These are phyloP conservation scores for Dictyostelium capitatum DNA, from an alignment of 78 protist species.

Conservation along the genomic window DNA sequence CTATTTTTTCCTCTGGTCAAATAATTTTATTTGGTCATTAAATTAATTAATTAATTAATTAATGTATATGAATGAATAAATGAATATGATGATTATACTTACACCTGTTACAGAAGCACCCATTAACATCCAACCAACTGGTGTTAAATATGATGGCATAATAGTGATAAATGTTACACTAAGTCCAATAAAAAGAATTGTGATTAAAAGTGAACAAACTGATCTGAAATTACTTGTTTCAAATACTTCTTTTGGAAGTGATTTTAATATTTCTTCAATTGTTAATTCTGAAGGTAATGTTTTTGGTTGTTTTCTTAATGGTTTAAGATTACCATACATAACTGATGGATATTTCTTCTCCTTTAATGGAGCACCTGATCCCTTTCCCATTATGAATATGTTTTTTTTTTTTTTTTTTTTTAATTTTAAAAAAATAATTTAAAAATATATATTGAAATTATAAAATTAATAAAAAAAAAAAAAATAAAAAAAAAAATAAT, in stretches of 20 bases:
- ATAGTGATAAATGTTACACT: conserved; percentile 18
- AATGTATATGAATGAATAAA: neutral
- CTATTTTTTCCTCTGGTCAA: neutral
- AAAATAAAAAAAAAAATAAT: too few species aligned
- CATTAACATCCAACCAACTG: conserved; percentile 75
- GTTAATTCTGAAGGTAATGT: conserved; percentile 29
- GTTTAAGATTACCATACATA: conserved; percentile 39
- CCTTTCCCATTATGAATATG: conserved; percentile 60
- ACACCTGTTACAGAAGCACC: conserved; percentile 82
- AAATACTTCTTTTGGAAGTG: conserved; percentile 73
- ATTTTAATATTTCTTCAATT: conserved; percentile 39
- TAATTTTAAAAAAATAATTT: too few species aligned
- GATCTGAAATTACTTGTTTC: conserved; percentile 60
- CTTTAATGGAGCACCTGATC: conserved; percentile 27
- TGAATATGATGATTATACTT: conserved; percentile 9
- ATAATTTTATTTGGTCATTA: neutral
- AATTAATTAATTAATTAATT: too few species aligned
- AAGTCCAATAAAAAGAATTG: conserved; percentile 37
- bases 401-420: neutral
- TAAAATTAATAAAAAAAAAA: too few species aligned
- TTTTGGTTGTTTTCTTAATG: conserved; percentile 59
- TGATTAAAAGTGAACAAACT: conserved; percentile 26
- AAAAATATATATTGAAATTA: too few species aligned
- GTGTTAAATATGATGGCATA: conserved; percentile 49
- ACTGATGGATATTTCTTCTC: conserved; percentile 53